Evolutionary conservation across 2,329 filamentous ascomycete species (phyloP).

Genomic region (Colletotrichum tofieldiae): DNA sequence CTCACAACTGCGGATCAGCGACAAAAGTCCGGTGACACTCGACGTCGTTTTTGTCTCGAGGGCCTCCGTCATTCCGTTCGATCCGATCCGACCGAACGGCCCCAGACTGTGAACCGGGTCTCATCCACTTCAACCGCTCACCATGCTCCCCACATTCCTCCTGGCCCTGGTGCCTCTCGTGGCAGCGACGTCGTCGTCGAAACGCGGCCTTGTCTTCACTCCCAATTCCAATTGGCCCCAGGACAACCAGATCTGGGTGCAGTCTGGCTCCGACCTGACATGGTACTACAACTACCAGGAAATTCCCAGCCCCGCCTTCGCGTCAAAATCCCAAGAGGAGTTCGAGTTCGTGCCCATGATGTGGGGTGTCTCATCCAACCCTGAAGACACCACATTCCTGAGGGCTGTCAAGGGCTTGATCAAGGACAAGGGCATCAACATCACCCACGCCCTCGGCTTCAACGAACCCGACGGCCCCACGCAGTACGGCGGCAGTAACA

Average conservation of each 20-base stretch:
- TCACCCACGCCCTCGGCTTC: slow-evolving; percentile 80
- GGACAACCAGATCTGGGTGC: slow-evolving; percentile 78
- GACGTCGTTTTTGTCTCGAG: slow-evolving; percentile 9
- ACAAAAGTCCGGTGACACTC: neutral
- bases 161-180: slow-evolving; percentile 45
- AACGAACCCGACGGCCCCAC: slow-evolving; percentile 81
- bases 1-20: neutral
- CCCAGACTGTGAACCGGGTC: slow-evolving; percentile 19
- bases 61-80: neutral
- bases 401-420: slow-evolving; percentile 71
- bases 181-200: slow-evolving; percentile 62
- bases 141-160: slow-evolving; percentile 43
- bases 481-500: slow-evolving; percentile 73
- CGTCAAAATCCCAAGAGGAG: slow-evolving; percentile 63
- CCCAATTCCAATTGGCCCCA: slow-evolving; percentile 66
- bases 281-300: slow-evolving; percentile 90
- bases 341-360: slow-evolving; percentile 88
- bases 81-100: slow-evolving; percentile 14
- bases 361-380: slow-evolving; percentile 72
- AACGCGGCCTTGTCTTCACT: slow-evolving; percentile 82
- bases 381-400: slow-evolving; percentile 73
- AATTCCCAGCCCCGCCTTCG: slow-evolving; percentile 69
- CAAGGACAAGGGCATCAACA: slow-evolving; percentile 65
- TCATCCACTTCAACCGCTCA: slow-evolving; percentile 24
- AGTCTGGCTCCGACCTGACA: slow-evolving; percentile 71